Base-by-base conservation (phyloP, 2,329 filamentous ascomycete species). In the Apiospora kogelbergensis region DNA sequence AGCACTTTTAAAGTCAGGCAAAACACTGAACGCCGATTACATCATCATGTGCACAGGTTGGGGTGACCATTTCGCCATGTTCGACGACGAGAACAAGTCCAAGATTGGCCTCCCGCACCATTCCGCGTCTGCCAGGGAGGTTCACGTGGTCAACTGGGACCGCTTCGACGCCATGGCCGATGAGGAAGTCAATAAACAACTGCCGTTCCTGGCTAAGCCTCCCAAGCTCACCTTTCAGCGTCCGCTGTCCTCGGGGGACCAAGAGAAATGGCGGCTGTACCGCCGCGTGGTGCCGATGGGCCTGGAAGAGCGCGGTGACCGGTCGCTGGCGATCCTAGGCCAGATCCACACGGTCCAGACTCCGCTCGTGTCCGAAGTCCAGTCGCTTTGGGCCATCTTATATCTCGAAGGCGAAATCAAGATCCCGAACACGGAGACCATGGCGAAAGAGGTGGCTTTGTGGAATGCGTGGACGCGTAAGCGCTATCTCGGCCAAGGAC, bases 381-480 rank as follows among this genome's bases (percentile, higher is more conserved):
- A 80, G 69, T 71, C 76, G 1, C 70, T 80, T 30, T 80, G 78
- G 77, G 76, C 71, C 2, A 72, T 77, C 63, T 40, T 73, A 5
- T 80, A 76, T 63, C 68, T 80, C 4, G 71, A 75, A 5, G 78
- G 77, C 11, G 68, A 75, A 44, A 41, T 78, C n/a, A 71, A 76
- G 13, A 65, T 79, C n/a, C 79, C 78, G 3, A 66, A 69, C 20
- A 66, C 71, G 4, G 71, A 75, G 11, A 69, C 70, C 4, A 79
- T 79, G 77, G 74, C 68, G 2, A 67, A 69, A 33, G 79, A 80
- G 67, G 73, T 78, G 24, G 73, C 78, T 3, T 69, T 71, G n/a
- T 79, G 74, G 74, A 79, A 79, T 67, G 75, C 74, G 0, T 81
- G 79, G 78, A 79, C 76, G 1, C 70, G 75, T 2, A 76, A 75